Evolutionary conservation across 2,329 filamentous ascomycete genomes (phyloP), one percentile per base, ranked within the genome.

Genomic region (Fusarium sp.): DNA sequence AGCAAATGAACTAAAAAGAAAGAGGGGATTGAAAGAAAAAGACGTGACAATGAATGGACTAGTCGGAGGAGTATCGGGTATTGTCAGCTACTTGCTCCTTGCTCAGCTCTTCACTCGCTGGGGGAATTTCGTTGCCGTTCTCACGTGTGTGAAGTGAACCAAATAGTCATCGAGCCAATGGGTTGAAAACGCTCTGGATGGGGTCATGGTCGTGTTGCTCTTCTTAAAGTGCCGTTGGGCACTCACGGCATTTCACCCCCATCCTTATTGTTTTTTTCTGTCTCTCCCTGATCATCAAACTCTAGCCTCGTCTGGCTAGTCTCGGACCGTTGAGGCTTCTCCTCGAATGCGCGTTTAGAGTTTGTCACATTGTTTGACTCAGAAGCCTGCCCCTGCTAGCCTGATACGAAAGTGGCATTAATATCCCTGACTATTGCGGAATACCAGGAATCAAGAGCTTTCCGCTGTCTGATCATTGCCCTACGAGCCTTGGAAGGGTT

Each of bases 151-250:
- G 30, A 48, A 49, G 51, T 15, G 22, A 23, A 23, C 22, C 23
- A 7, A 37, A 46, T 43, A 35, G 14, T 48, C 43, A n/a, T 55
- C 52, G 47, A 54, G 39, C 54, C 40, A 52, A 65, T 49, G 30
- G 27, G 39, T 56, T 11, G 30, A 30, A 54, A 59, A 59, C 52
- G 20, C 41, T 56, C 37, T 46, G 35, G 44, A 55, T 60, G 60
- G 64, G 64, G 56, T 49, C 40, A 43, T 48, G 64, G 56, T 49
- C 40, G 40, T 48, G 55, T 56, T 61, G 51, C 55, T 61, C 56
- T 67, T 67, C 47, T 67, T 65, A 52, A 61, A 52, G 55, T 48
- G 23, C 43, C 35, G 25, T 35, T 40, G 11, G 35, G 35, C 35
- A n/a, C 35, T 10, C 35, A 37, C n/a, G 27, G 32, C 43, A 40